These are phyloP conservation scores for Penicillium sumatraense DNA, from an alignment of 2,329 filamentous ascomycete species.

Conservation along the genomic window DNA sequence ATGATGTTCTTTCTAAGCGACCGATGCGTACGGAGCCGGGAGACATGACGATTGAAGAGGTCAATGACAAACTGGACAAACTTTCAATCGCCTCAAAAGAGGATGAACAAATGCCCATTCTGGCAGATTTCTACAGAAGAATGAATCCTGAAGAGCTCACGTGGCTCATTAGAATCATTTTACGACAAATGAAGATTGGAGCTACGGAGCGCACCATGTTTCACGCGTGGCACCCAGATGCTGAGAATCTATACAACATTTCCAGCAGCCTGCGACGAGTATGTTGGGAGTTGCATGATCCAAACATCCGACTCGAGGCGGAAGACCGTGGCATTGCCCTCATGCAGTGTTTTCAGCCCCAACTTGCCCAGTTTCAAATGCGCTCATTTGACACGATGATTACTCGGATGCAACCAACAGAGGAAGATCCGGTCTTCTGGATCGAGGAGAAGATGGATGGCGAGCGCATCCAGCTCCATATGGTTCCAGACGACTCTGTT, in stretches of 20 bases:
- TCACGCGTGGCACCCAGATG: slow-evolving; percentile 79
- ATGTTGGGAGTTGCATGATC: slow-evolving; percentile 90
- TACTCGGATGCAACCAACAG: slow-evolving; percentile 65
- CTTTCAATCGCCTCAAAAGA: slow-evolving; percentile 78
- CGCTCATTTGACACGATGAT: slow-evolving; percentile 81
- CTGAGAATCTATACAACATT: slow-evolving; percentile 79
- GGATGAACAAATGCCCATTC: slow-evolving; percentile 79
- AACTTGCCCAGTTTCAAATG: slow-evolving; percentile 90
- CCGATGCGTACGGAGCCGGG: slow-evolving; percentile 75
- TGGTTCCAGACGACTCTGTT: slow-evolving; percentile 70
- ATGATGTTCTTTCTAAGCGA: slow-evolving; percentile 81
- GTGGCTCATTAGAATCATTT: slow-evolving; percentile 92
- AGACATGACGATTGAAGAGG: slow-evolving; percentile 82
- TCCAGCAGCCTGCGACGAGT: slow-evolving; percentile 88
- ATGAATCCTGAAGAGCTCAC: slow-evolving; percentile 95
- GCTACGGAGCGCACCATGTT: slow-evolving; percentile 90
- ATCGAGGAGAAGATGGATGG: slow-evolving; percentile 98
- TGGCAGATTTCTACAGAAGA: slow-evolving; percentile 80
- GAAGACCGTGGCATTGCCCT: slow-evolving; percentile 75
- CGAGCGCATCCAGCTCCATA: slow-evolving; percentile 95
- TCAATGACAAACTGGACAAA: slow-evolving; percentile 82
- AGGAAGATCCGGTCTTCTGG: slow-evolving; percentile 82
- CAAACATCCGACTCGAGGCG: slow-evolving; percentile 71
- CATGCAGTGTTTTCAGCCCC: slow-evolving; percentile 96
- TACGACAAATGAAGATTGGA: slow-evolving; percentile 75